Evolutionary conservation across 2,329 filamentous ascomycete genomes (phyloP).

Genomic region (Penicillium sclerotigenum): DNA sequence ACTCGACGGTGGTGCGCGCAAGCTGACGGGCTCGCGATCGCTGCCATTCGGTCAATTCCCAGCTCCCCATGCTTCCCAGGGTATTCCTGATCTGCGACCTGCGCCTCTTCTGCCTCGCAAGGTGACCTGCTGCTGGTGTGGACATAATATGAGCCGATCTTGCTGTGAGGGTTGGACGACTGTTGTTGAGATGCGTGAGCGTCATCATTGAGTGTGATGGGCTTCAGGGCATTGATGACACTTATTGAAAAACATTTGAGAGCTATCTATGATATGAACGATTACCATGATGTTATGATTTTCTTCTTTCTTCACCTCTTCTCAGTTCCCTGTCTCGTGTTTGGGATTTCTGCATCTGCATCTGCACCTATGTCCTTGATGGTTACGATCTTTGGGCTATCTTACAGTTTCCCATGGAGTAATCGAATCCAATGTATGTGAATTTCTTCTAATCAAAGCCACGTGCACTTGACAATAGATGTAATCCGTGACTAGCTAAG

Average conservation of each 20-base stretch:
- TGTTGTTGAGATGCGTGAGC: constrained; percentile 64
- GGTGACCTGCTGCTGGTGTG: constrained; percentile 65
- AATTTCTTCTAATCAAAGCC: not conserved
- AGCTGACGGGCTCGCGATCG: not conserved
- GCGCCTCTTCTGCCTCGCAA: constrained; percentile 29
- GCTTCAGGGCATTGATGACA: not conserved
- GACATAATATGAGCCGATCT: constrained; percentile 64
- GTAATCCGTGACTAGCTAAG: not conserved
- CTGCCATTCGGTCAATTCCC: not conserved
- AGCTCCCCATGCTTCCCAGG: constrained; percentile 1
- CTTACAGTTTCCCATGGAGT: not conserved
- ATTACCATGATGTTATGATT: constrained; percentile 6
- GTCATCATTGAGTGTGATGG: constrained; percentile 36
- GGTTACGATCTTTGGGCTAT: not conserved
- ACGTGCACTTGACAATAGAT: not conserved
- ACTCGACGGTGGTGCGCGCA: not conserved
- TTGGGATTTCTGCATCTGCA: not conserved
- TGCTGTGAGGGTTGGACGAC: constrained; percentile 70
- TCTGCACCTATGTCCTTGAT: not conserved
- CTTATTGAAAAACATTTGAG: not conserved
- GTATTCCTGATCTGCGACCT: constrained; percentile 10
- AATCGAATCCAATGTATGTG: not conserved
- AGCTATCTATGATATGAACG: not conserved
- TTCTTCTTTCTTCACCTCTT: not conserved
- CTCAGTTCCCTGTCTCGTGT: not conserved